A percentile compares a stretch with the other conserved stretches of the same genome.
These are phyloP conservation scores for Tetrastigma voinierianum DNA, from an alignment of 164 flowering plant genomes.

Conservation along the genomic window DNA sequence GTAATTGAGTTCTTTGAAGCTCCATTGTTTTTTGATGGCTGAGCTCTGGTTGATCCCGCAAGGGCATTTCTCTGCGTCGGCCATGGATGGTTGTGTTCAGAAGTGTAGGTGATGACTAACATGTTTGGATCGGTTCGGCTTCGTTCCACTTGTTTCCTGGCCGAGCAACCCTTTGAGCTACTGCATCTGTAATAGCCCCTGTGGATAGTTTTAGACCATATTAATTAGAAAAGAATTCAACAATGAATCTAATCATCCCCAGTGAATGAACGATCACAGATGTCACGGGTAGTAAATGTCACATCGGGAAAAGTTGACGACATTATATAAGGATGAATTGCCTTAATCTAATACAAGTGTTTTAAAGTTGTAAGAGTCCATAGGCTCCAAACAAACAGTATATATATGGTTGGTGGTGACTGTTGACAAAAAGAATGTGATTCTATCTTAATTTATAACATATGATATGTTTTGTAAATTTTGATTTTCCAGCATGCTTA, in stretches of 20 bases:
- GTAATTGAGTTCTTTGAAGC: conserved; percentile 28
- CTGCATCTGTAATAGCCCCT: conserved; percentile 96
- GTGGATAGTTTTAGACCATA: conserved; percentile 18
- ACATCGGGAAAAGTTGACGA: too few relatives aligned
- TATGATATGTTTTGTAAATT: too few relatives aligned
- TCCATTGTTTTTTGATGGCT: conserved; percentile 37
- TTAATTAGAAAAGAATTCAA: background rate
- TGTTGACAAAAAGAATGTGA: too few relatives aligned
- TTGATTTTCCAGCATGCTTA: too few relatives aligned
- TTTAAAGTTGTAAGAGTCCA: too few relatives aligned
- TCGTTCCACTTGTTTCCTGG: conserved; percentile 88
- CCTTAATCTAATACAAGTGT: too few relatives aligned
- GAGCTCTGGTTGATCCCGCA: conserved; percentile 82
- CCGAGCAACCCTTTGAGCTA: conserved; percentile 91
- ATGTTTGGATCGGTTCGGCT: conserved; percentile 90
- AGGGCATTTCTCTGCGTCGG: conserved; percentile 92
- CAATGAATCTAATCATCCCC: too few relatives aligned
- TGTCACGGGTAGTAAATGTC: too few relatives aligned
- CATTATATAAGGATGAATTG: too few relatives aligned
- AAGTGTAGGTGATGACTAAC: conserved; percentile 90
- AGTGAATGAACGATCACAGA: too few relatives aligned
- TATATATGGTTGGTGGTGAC: conserved; percentile 2
- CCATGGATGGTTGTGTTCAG: conserved; percentile 97
- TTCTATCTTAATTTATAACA: too few relatives aligned
- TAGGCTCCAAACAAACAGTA: conserved; percentile 4